phyloP scores from a whole-genome alignment of 225 moss, liverwort and hornwort species.

The Straminergon stramineum region DNA sequence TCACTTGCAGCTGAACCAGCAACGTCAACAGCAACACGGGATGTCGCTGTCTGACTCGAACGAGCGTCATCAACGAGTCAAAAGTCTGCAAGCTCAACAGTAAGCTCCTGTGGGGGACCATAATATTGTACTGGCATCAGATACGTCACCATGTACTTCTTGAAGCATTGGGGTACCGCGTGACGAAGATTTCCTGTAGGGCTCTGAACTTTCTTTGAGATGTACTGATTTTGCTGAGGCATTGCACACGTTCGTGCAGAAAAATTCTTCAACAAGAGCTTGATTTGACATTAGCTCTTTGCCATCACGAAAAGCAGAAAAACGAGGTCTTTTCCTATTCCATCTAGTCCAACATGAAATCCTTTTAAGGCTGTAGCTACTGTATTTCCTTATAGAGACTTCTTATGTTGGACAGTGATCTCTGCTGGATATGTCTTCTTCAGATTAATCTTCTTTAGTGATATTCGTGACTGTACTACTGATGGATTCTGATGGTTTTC shows the following conservation, averaged over 20 bases:
- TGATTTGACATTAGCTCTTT: slow-evolving; percentile 82
- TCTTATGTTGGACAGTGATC: background rate
- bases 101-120: slow-evolving; percentile 21
- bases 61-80: slow-evolving; percentile 88
- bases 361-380: background rate
- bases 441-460: background rate
- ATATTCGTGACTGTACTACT: background rate
- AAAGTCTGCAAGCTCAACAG: slow-evolving; percentile 94
- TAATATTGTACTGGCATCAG: background rate
- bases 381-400: background rate
- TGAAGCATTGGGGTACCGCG: background rate
- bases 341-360: background rate
- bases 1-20: slow-evolving; percentile 72
- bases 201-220: background rate
- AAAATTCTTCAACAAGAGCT: slow-evolving; percentile 81
- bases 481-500: background rate
- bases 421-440: background rate
- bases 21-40: slow-evolving; percentile 89
- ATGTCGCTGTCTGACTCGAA: slow-evolving; percentile 75
- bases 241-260: slow-evolving; percentile 27
- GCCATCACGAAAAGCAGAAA: slow-evolving; percentile 94
- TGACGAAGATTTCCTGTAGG: background rate
- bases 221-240: background rate
- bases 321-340: slow-evolving; percentile 52
- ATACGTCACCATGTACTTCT: background rate